A percentile compares a stretch with the other conserved stretches of the same genome.
phyloP scores from a whole-genome alignment of 2,329 filamentous ascomycete genomes.

The Cercospora sp. region DNA sequence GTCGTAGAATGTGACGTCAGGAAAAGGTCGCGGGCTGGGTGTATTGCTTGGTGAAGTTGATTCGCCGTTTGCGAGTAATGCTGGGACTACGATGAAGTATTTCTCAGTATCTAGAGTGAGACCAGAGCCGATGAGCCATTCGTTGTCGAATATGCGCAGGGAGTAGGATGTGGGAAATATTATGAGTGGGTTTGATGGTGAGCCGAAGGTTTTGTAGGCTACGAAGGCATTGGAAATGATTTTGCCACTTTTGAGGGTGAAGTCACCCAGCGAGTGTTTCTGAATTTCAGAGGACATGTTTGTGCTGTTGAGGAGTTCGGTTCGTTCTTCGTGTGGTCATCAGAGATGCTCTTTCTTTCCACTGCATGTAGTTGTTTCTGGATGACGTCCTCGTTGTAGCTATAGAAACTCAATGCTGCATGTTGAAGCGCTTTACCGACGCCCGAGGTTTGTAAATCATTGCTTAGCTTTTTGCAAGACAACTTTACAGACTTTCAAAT shows the following conservation, averaged over 20 bases:
- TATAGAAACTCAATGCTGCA: too few relatives aligned
- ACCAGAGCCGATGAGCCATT: not conserved
- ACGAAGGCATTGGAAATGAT: not conserved
- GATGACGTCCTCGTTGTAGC: too few relatives aligned
- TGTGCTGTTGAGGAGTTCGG: not conserved
- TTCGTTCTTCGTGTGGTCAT: not conserved
- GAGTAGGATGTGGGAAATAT: not conserved
- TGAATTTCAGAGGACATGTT: not conserved
- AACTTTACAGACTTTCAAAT: too few relatives aligned
- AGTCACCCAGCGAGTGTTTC: not conserved
- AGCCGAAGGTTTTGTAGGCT: not conserved
- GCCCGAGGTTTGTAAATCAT: too few relatives aligned
- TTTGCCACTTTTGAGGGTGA: not conserved
- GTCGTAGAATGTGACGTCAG: not conserved
- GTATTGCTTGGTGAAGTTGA: not conserved
- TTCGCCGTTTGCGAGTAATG: not conserved
- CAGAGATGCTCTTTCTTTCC: too few relatives aligned
- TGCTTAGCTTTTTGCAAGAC: too few relatives aligned
- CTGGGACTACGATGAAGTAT: not conserved
- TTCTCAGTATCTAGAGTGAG: not conserved
- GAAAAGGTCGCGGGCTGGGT: not conserved
- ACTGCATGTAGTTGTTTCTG: too few relatives aligned
- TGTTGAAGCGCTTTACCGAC: too few relatives aligned
- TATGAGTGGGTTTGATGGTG: not conserved
- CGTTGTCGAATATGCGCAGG: not conserved